These are phyloP conservation scores for Lepidopterella palustris DNA, from an alignment of 495 filamentous ascomycete genomes.

Conservation along the genomic window DNA sequence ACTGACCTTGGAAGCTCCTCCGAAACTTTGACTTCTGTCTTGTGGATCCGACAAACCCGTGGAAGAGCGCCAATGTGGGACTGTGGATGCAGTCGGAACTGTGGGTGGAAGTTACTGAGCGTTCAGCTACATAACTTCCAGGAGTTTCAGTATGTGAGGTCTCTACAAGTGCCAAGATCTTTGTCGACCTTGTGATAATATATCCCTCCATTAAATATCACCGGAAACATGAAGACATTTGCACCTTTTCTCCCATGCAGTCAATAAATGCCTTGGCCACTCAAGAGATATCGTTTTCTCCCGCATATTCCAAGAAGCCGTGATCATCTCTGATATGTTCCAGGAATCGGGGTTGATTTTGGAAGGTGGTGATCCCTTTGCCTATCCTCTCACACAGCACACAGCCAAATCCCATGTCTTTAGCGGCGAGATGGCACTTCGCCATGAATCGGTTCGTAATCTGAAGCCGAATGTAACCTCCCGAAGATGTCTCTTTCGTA, in stretches of 20 bases:
- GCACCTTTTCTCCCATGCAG: neutral
- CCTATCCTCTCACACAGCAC: neutral
- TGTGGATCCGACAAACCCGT: slow-evolving; percentile 43
- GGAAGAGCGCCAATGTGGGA: slow-evolving; percentile 13
- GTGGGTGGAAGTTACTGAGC: slow-evolving; percentile 15
- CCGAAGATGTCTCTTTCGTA: neutral
- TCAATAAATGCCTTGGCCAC: neutral
- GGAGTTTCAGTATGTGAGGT: neutral
- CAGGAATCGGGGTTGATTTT: neutral
- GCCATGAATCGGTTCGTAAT: neutral
- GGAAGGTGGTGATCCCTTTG: neutral
- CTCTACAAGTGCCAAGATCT: neutral
- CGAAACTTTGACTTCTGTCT: slow-evolving; percentile 47
- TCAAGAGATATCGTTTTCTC: neutral
- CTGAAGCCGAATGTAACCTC: neutral
- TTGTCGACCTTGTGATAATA: neutral
- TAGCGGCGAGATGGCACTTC: neutral
- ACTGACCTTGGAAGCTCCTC: slow-evolving; percentile 38
- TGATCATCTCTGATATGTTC: neutral
- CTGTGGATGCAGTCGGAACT: slow-evolving; percentile 12
- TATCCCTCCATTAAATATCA: neutral
- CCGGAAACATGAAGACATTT: neutral
- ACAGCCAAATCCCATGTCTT: neutral
- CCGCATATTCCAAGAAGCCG: neutral
- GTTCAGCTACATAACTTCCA: neutral